phyloP scores from a whole-genome alignment of 768 basidiomycete genomes.

The Termitomyces sp. region DNA sequence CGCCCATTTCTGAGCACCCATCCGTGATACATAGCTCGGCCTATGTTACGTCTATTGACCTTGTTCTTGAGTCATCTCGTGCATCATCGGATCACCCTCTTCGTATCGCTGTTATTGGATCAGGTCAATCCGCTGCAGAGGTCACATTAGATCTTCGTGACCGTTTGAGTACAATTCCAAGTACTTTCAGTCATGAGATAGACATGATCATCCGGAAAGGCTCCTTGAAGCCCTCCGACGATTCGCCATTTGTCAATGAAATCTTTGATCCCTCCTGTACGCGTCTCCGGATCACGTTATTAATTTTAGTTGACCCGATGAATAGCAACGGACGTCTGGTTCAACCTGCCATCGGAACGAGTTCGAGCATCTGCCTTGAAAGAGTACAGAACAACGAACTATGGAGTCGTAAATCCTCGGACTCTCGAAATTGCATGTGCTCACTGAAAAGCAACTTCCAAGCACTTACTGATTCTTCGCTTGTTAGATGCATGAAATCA shows the following conservation, averaged over 20 bases:
- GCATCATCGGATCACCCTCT: slow-evolving; percentile 26
- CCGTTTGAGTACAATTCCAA: slow-evolving; percentile 33
- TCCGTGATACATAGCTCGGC: slow-evolving; percentile 44
- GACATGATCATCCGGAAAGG: slow-evolving; percentile 54
- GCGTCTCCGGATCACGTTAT: slow-evolving; percentile 15
- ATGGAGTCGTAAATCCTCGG: slow-evolving; percentile 50
- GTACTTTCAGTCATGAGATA: slow-evolving; percentile 33
- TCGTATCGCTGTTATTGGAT: slow-evolving; percentile 45
- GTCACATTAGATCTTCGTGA: slow-evolving; percentile 43
- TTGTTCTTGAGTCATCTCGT: slow-evolving; percentile 30
- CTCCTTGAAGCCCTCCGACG: slow-evolving; percentile 50
- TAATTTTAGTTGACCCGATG: background rate
- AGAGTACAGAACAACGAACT: slow-evolving; percentile 52
- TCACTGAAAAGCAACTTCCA: background rate
- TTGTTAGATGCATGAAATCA: slow-evolving; percentile 45
- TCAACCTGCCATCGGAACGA: slow-evolving; percentile 32
- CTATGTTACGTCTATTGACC: slow-evolving; percentile 37
- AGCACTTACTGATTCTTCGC: background rate
- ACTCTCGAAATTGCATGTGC: slow-evolving; percentile 40
- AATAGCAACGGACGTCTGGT: slow-evolving; percentile 42
- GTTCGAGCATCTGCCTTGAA: slow-evolving; percentile 33
- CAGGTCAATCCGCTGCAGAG: slow-evolving; percentile 49
- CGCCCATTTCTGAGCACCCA: slow-evolving; percentile 30
- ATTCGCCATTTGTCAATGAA: slow-evolving; percentile 53
- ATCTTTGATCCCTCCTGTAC: slow-evolving; percentile 50